These are phyloP conservation scores for Schizosaccharomyces osmophilus DNA, from an alignment of 805 yeast species.

Conservation along the genomic window DNA sequence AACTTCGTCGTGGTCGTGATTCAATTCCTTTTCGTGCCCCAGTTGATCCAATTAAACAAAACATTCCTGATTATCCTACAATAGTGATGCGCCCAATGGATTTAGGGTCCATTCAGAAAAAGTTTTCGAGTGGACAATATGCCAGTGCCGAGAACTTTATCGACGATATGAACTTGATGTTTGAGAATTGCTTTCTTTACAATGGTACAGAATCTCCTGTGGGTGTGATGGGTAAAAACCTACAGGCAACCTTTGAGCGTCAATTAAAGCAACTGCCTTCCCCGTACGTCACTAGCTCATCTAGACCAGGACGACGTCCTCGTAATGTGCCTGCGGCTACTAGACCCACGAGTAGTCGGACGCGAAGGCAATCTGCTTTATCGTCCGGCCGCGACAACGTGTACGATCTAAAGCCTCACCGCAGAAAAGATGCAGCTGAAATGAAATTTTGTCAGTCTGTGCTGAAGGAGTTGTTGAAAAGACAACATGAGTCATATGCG, in stretches of 20 bases:
- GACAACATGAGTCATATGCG: constrained; percentile 61
- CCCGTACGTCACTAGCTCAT: constrained; percentile 9
- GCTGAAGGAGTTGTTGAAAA: constrained; percentile 55
- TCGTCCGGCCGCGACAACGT: constrained; percentile 44
- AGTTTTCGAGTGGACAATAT: constrained; percentile 46
- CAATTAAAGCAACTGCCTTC: constrained; percentile 84
- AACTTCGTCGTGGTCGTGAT: constrained; percentile 73
- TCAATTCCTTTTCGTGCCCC: constrained; percentile 76
- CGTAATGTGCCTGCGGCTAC: constrained; percentile 21
- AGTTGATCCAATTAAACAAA: constrained; percentile 67
- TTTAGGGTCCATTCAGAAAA: constrained; percentile 67
- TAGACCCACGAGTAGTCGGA: constrained; percentile 84
- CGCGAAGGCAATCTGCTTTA: constrained; percentile 63
- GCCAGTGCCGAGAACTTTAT: constrained; percentile 41
- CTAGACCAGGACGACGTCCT: not conserved
- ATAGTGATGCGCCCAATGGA: constrained; percentile 80
- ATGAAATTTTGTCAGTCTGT: constrained; percentile 64
- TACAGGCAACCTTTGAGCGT: constrained; percentile 79
- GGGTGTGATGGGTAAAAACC: constrained; percentile 73
- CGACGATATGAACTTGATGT: constrained; percentile 51
- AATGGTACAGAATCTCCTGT: constrained; percentile 69
- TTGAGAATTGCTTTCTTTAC: constrained; percentile 54
- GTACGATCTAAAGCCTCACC: constrained; percentile 70
- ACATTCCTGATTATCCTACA: constrained; percentile 76
- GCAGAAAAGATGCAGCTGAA: constrained; percentile 76